Evolutionary conservation across 208 protist species (phyloP), one percentile per base, ranked within the genome.

Genomic region (Crithidia sp.): DNA sequence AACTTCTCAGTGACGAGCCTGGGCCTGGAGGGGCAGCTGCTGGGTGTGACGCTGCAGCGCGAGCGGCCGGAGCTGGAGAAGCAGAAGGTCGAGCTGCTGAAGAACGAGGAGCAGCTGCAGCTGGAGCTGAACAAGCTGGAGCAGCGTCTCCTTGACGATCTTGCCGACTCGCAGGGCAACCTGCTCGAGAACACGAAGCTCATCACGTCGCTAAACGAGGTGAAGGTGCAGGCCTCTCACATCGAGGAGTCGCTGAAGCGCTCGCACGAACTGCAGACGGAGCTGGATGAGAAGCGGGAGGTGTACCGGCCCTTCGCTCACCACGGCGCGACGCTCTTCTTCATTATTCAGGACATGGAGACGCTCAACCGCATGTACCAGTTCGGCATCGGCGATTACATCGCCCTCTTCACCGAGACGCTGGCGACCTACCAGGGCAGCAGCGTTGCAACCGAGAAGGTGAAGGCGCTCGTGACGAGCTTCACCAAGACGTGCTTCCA

Each of bases 1-100:
- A 99, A 99, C 86, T 99, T 99, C 82, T 97, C 96, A 5, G 95
- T 99, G 5, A 99, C 98, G 12, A 76, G 82, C 39, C 90, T 94
- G 57, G 97, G 98, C 9, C 90, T 99, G 12, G 95, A 99, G 71
- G 96, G 94, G 47, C 98, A 99, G 84, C 87, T 99, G 54, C 88
- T 99, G 8, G 92, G 92, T 9, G 44, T 98, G 7, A 98, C 97
- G 37, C 91, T 99, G 70, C 87, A 95, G 71, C 86, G 97, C 78
- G 98, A 99, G 85, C 91, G 98, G 69, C 98, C 98, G 8, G 93
- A 98, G 82, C 87, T 99, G 71, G 97, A 99, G 82, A 17, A 86
- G 74, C 87, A 98, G 62, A 98, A 98, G 77, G 86, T 85, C n/a
- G 82, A 93, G 73, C 81, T 99, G 39, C 85, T 99, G 5, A 71